A percentile compares a stretch with the other conserved stretches of the same genome.
Evolutionary conservation across 2,329 filamentous ascomycete species (phyloP).

Genomic region (Venturia pyrina): DNA sequence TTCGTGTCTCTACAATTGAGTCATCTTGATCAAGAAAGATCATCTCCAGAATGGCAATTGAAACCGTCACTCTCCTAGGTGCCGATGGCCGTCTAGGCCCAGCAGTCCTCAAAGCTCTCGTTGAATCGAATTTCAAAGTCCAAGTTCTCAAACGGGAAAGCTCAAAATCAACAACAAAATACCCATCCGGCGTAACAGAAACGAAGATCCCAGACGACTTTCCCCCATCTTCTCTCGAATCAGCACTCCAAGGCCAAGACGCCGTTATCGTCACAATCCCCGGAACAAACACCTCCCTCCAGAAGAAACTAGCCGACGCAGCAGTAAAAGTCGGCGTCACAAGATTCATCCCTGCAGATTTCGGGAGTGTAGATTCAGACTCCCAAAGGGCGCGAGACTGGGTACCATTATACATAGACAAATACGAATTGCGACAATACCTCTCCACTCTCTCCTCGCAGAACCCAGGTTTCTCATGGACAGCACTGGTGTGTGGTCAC

Average conservation of each 20-base stretch:
- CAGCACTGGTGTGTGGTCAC: conserved; percentile 9
- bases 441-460: background rate
- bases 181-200: conserved; percentile 14
- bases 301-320: conserved; percentile 7
- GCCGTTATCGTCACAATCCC: conserved; percentile 12
- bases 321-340: conserved; percentile 10
- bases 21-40: background rate
- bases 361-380: conserved; percentile 5
- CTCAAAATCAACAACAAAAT: conserved; percentile 23
- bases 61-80: conserved; percentile 16
- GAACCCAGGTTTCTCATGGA: conserved; percentile 4
- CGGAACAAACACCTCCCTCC: conserved; percentile 1
- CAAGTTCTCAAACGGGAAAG: conserved; percentile 25
- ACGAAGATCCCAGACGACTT: conserved; percentile 5
- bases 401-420: conserved; percentile 9
- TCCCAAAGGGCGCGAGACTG: conserved; percentile 1
- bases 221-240: background rate
- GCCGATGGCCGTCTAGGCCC: conserved; percentile 27
- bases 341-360: conserved; percentile 14
- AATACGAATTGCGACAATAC: conserved; percentile 6
- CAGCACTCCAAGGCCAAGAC: conserved; percentile 16
- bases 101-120: conserved; percentile 24
- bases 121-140: conserved; percentile 23
- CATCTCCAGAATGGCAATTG: conserved; percentile 15
- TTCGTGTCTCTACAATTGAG: background rate